Evolutionary conservation across 169 alveolate species (phyloP), one percentile per base, ranked within the genome.

Genomic region (Plasmodium inui): DNA sequence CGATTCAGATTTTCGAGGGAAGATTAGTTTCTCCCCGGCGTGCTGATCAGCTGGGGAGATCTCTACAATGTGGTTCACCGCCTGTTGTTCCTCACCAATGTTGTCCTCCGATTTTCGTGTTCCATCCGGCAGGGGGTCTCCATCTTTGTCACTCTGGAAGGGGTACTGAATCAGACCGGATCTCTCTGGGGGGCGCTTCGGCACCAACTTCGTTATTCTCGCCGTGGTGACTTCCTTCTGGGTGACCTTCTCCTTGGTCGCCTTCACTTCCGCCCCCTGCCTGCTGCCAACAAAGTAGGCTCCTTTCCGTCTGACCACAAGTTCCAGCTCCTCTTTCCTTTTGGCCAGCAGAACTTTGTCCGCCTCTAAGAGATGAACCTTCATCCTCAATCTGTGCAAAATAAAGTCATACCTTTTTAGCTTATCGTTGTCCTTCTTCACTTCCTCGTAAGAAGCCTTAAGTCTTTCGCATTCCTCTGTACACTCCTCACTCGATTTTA

Each of bases 341-440:
- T 53, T 86, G 28, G 61, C 44, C 12, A 86, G 28, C n/a, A 57
- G 30, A 12, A 71, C 26, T 30, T 70, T 86, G 39, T 86, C 93
- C 19, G 39, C 61, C 28, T 86, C 73, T 22, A 86, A 26, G 9
- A 76, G 22, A 12, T 17, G 70, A 53, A 86, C 57, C 67, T 73
- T 86, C 44, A 26, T 86, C 67, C 80, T 86, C 44, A 86, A 44
- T n/a, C 46, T 86, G 19, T 86, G 93, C 26, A 86, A 28, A 8
- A 86, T 7, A 34, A 14, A 55, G 8, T 86, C 81, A 30, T 37
- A 8, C 26, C 34, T 86, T 50, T 86, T 86, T 17, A 86, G 34
- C 67, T 76, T 86, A 8, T 86, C 93, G 22, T 86, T 86, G 22
- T 86, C 93, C 67, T 30, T 86, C 55, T 55, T 86, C 22, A 86